Evolutionary conservation across 352 stramenopile genomes (phyloP).

Genomic region (Globisporangium spiculum): DNA sequence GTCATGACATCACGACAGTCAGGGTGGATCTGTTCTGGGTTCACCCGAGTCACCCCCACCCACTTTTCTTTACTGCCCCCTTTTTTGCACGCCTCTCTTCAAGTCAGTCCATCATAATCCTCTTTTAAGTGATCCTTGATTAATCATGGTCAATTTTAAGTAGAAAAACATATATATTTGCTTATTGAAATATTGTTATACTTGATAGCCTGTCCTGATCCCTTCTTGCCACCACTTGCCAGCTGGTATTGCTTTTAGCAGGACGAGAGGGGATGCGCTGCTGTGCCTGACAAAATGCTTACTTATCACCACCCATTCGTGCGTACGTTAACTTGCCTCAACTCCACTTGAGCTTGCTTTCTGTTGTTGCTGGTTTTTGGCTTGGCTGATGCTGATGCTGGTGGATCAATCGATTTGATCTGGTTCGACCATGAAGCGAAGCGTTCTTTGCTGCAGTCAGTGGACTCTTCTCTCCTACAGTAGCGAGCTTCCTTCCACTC

Average conservation of each 20-base stretch:
- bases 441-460: background rate
- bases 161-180: too few relatives aligned
- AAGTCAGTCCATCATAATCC: background rate
- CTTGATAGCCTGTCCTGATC: background rate
- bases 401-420: background rate
- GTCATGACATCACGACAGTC: background rate
- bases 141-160: too few relatives aligned
- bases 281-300: slow-evolving; percentile 1
- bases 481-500: slow-evolving; percentile 5
- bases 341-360: slow-evolving; percentile 6
- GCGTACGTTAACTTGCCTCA: background rate
- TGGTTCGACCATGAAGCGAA: background rate
- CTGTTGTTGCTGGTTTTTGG: slow-evolving; percentile 1
- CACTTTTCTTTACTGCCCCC: background rate
- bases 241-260: background rate
- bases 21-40: background rate
- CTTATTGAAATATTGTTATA: too few relatives aligned
- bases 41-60: background rate
- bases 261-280: background rate
- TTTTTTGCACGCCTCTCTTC: background rate
- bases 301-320: background rate
- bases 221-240: background rate
- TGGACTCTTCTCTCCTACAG: background rate
- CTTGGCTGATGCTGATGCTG: background rate
- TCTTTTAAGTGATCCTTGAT: background rate